Evolutionary conservation across 495 filamentous ascomycete species (phyloP).

Genomic region (Lasiosphaeria hispida): DNA sequence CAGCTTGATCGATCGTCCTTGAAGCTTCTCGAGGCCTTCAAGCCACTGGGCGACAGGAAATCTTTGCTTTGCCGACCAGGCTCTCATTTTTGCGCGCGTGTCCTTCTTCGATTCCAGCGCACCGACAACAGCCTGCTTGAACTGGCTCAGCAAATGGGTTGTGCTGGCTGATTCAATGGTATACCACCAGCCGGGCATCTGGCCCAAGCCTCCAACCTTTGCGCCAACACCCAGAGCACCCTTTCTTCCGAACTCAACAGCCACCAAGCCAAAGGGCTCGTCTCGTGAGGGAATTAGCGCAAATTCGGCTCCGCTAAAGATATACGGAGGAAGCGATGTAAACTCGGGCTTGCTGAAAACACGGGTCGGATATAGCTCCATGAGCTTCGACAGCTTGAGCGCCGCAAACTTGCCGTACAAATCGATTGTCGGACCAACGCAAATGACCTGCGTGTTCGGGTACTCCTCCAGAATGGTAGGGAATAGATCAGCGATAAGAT

Average conservation of each 20-base stretch:
- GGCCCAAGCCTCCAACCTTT: constrained; percentile 63
- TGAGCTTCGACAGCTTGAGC: constrained; percentile 65
- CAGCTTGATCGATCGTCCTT: constrained; percentile 46
- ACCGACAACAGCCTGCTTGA: constrained; percentile 63
- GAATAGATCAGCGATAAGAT: constrained; percentile 72
- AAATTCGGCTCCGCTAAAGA: constrained; percentile 74
- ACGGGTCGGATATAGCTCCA: constrained; percentile 66
- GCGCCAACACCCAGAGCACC: constrained; percentile 72
- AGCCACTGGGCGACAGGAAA: constrained; percentile 70
- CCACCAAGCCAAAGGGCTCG: constrained; percentile 72
- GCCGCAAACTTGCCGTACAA: constrained; percentile 74
- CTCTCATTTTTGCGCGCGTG: constrained; percentile 66
- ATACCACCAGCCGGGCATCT: constrained; percentile 75
- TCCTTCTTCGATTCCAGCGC: constrained; percentile 59
- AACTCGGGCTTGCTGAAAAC: constrained; percentile 74
- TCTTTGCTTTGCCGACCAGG: constrained; percentile 66
- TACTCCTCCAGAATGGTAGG: constrained; percentile 62
- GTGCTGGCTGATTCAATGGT: constrained; percentile 66
- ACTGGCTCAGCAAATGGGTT: constrained; percentile 66
- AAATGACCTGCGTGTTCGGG: constrained; percentile 63
- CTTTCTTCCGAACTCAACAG: constrained; percentile 75
- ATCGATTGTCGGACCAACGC: constrained; percentile 70
- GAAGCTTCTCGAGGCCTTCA: constrained; percentile 58
- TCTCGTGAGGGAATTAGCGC: constrained; percentile 73
- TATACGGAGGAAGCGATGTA: constrained; percentile 64